A percentile compares a stretch with the other conserved stretches of the same genome.
Conservation (phyloP, 192 early-diverging fungal genomes). For the Coemansia asiatica region DNA sequence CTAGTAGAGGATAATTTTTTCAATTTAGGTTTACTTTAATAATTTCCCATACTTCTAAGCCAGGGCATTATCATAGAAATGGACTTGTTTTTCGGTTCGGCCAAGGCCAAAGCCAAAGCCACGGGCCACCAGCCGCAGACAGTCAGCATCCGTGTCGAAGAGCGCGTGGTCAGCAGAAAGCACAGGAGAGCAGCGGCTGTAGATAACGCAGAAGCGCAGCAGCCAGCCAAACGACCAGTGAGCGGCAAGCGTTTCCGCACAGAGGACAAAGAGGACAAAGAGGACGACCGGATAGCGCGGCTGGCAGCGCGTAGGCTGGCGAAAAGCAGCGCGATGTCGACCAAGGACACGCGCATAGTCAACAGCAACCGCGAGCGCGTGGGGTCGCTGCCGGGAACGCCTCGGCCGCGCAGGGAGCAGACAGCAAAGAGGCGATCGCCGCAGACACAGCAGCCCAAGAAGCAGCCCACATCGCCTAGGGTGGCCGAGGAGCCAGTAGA, state of each 20-base stretch:
- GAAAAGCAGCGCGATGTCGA: conserved; percentile 14
- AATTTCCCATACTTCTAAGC: neutral
- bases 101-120: conserved; percentile 12
- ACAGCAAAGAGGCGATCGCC: conserved; percentile 5
- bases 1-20: no score
- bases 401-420: conserved; percentile 25
- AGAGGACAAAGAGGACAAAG: neutral
- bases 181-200: neutral
- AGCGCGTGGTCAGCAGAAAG: conserved; percentile 17
- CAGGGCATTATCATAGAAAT: conserved; percentile 7
- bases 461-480: neutral
- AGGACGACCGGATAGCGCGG: neutral
- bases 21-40: neutral
- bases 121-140: conserved; percentile 29
- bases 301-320: conserved; percentile 13
- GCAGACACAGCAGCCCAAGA: neutral
- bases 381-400: conserved; percentile 41
- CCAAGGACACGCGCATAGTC: conserved; percentile 29
- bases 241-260: conserved; percentile 3
- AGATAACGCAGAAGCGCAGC: neutral
- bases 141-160: conserved; percentile 41
- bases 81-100: conserved; percentile 52
- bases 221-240: neutral
- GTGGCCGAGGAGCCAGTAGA: conserved; percentile 3
- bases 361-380: conserved; percentile 47